These are phyloP conservation scores for Pichia kluyveri DNA, from an alignment of 805 yeast genomes.

Conservation along the genomic window DNA sequence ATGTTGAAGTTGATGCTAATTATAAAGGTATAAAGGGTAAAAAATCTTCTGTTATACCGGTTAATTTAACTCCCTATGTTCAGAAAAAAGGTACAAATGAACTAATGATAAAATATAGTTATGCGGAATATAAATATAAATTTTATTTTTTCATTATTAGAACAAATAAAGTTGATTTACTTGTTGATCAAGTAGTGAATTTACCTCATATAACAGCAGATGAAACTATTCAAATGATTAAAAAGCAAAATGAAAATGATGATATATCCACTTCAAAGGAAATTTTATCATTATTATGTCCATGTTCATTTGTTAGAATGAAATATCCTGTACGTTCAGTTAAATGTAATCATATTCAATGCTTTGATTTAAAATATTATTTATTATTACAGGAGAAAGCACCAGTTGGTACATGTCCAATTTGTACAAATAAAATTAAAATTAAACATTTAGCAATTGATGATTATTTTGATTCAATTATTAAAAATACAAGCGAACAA, in stretches of 20 bases:
- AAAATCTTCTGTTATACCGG: conserved; percentile 76
- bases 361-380: conserved; percentile 77
- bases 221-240: conserved; percentile 30
- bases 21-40: conserved; percentile 69
- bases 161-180: conserved; percentile 29
- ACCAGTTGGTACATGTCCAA: conserved; percentile 84
- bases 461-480: conserved; percentile 60
- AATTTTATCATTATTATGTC: conserved; percentile 64
- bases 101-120: conserved; percentile 49
- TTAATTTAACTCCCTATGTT: conserved; percentile 55
- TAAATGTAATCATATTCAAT: conserved; percentile 72
- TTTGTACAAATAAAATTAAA: conserved; percentile 50
- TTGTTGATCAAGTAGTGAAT: conserved; percentile 32
- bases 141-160: conserved; percentile 55
- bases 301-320: conserved; percentile 66
- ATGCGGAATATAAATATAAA: conserved; percentile 34
- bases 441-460: conserved; percentile 59
- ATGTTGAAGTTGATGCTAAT: conserved; percentile 37
- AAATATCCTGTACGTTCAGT: conserved; percentile 61
- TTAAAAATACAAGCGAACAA: conserved; percentile 42
- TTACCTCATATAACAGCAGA: conserved; percentile 46
- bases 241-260: conserved; percentile 27
- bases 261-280: conserved; percentile 53
- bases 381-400: conserved; percentile 68
- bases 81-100: conserved; percentile 25